Evolutionary conservation across 805 yeast genomes (phyloP).

Genomic region (Saturnispora saitoi): DNA sequence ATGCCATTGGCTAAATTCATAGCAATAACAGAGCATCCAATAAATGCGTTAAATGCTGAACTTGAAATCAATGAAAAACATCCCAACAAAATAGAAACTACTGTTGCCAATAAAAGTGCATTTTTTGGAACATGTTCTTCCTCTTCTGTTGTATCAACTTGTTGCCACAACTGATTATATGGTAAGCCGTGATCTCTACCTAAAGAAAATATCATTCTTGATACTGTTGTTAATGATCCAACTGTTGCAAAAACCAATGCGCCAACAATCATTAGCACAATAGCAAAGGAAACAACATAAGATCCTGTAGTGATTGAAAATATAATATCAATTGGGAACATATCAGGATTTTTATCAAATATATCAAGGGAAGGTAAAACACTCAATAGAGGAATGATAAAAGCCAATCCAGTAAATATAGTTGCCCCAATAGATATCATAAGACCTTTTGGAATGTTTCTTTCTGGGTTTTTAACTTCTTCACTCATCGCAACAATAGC

Average conservation of each 20-base stretch:
- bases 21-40: slow-evolving; percentile 74
- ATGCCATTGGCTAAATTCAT: slow-evolving; percentile 69
- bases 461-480: slow-evolving; percentile 70
- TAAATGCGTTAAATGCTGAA: slow-evolving; percentile 74
- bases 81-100: slow-evolving; percentile 51
- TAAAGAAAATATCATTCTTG: slow-evolving; percentile 73
- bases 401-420: slow-evolving; percentile 59
- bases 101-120: slow-evolving; percentile 58
- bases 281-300: slow-evolving; percentile 55
- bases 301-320: slow-evolving; percentile 66
- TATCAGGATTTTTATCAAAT: slow-evolving; percentile 53
- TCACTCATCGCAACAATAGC: slow-evolving; percentile 76
- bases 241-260: slow-evolving; percentile 69
- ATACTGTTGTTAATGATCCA: slow-evolving; percentile 73
- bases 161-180: slow-evolving; percentile 51
- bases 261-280: slow-evolving; percentile 58
- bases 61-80: slow-evolving; percentile 58
- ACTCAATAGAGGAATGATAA: slow-evolving; percentile 61
- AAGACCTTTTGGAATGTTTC: slow-evolving; percentile 66
- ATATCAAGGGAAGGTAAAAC: slow-evolving; percentile 61
- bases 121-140: slow-evolving; percentile 59
- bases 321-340: slow-evolving; percentile 72
- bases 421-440: slow-evolving; percentile 56
- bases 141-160: slow-evolving; percentile 46
- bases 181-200: slow-evolving; percentile 82